Base-by-base conservation (phyloP, 352 stramenopile genomes). In the Albugo candida region DNA sequence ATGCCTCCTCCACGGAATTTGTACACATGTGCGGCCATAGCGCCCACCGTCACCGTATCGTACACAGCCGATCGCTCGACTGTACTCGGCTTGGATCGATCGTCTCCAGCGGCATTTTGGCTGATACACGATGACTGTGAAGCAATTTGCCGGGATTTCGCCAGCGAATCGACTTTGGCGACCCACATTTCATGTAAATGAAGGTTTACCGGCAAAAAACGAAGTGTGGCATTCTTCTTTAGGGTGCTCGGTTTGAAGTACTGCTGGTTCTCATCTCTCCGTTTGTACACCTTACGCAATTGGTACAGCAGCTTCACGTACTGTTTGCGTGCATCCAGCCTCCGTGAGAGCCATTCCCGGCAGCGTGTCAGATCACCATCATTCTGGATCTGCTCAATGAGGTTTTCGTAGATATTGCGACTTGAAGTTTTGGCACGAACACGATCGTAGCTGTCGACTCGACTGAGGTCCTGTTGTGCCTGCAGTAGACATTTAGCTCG, bases 161-260 rank as follows among this genome's bases (percentile, higher is more conserved):
- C 19, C 58, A 60, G 43, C 55, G 61, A 41, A 49, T 79, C 59
- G 13, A 65, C 64, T 3, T 66, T 82, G 0, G 70, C 70, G 2
- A 91, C 75, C 72, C 74, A 87, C 75, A 91, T 88, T 44, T 87
- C 75, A 52, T 91, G 78, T 18, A 91, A 35, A 43, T 91, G 78
- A 39, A 91, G 61, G 41, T 89, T 89, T 47, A 84, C 79, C 11
- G 76, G 73, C 17, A 89, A 44, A 48, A 89, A 86, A 5, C 76
- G 71, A 40, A 89, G 51, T 3, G 67, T 54, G 1, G 76, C 47
- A 13, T 69, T 84, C 49, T 86, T 86, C 60, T 89, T 89, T 49
- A 86, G 73, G 0, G 71, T 83, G 54, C 76, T 89, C 1, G 72
- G 54, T 55, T 89, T 89, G 53, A 83, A 85, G 51, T 83, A 88